A percentile compares a stretch with the other conserved stretches of the same genome.
These are phyloP conservation scores for Chondrus crispus DNA, from an alignment of 23 red algal genomes.

Conservation along the genomic window DNA sequence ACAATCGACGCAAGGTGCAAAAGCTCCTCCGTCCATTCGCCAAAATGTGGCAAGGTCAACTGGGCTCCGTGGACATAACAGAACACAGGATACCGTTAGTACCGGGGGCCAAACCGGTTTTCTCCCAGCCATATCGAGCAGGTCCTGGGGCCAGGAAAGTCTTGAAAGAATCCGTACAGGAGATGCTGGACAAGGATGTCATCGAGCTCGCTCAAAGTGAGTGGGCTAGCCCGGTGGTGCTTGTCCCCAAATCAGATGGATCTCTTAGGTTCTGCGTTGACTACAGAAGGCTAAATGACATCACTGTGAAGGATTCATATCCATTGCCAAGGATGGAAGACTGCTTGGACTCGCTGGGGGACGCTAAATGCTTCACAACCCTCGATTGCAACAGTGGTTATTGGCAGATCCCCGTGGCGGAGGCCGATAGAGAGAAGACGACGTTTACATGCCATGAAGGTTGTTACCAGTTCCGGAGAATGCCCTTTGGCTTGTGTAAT, in stretches of 20 bases:
- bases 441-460: slow-evolving; percentile 1
- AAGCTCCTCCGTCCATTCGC: background rate
- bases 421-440: background rate
- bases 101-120: background rate
- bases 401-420: background rate
- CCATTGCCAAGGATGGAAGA: slow-evolving; percentile 1
- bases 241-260: slow-evolving; percentile 18
- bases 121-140: background rate
- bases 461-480: background rate
- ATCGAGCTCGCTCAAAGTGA: background rate
- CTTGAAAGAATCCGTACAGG: background rate
- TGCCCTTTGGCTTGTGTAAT: background rate
- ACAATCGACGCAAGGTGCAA: background rate
- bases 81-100: too few species aligned
- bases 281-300: background rate
- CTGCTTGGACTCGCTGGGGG: slow-evolving; percentile 5
- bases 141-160: background rate
- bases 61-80: background rate
- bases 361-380: background rate
- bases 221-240: slow-evolving; percentile 1
- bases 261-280: background rate
- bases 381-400: background rate
- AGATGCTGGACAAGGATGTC: background rate
- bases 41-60: background rate
- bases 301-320: background rate